Conservation (phyloP, 495 filamentous ascomycete genomes). For the Podospora fimiseda region DNA sequence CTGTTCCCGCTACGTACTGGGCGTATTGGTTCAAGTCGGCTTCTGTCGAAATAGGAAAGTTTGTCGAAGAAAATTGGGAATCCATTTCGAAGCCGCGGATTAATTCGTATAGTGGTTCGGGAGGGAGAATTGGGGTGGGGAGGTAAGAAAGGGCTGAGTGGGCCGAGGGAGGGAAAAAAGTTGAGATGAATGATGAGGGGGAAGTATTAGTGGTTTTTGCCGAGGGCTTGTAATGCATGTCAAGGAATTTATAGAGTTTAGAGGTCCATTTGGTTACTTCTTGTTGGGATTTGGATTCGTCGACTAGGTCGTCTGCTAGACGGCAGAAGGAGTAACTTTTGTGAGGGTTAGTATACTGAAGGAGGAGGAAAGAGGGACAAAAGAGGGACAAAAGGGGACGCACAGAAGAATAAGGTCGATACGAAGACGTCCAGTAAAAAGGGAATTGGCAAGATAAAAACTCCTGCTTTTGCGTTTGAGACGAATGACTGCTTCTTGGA, state of each 20-base stretch:
- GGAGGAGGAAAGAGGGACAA: not conserved
- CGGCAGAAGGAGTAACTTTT: slow-evolving; percentile 62
- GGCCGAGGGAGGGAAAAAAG: slow-evolving; percentile 41
- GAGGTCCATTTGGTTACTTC: slow-evolving; percentile 47
- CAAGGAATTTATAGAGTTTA: slow-evolving; percentile 46
- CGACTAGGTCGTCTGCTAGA: slow-evolving; percentile 62
- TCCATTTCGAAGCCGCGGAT: slow-evolving; percentile 59
- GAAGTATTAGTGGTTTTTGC: not conserved
- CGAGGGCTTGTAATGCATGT: slow-evolving; percentile 30
- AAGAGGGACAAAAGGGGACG: slow-evolving; percentile 11
- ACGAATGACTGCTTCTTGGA: slow-evolving; percentile 47
- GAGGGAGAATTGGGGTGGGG: slow-evolving; percentile 46
- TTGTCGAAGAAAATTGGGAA: slow-evolving; percentile 37
- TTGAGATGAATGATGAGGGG: slow-evolving; percentile 27
- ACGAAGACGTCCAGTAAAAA: slow-evolving; percentile 56
- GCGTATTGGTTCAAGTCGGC: slow-evolving; percentile 52
- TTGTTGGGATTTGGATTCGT: slow-evolving; percentile 41
- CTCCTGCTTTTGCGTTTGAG: slow-evolving; percentile 56
- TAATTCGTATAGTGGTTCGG: slow-evolving; percentile 50
- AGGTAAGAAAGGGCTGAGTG: slow-evolving; percentile 47
- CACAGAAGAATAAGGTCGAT: slow-evolving; percentile 58
- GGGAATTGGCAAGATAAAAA: slow-evolving; percentile 60
- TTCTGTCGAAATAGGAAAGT: slow-evolving; percentile 51
- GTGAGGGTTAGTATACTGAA: not conserved
- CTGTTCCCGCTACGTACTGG: slow-evolving; percentile 57